Evolutionary conservation across 768 basidiomycete species (phyloP), one percentile per base, ranked within the genome.

Genomic region (Lactarius tabidus): DNA sequence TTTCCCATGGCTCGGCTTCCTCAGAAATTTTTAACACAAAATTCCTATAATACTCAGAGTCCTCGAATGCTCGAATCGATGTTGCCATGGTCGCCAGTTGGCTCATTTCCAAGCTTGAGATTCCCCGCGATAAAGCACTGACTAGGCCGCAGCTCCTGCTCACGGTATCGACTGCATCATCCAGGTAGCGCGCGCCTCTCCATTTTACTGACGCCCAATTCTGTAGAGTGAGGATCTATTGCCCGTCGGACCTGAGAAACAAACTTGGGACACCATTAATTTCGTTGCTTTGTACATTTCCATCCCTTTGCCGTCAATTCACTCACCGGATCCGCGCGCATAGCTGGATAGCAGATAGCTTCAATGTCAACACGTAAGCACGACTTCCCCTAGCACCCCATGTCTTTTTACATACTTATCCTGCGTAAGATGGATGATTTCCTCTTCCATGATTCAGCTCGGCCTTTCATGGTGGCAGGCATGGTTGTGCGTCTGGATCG

Each of bases 391-490:
- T 0, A 45, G 4, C 41, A 36, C 17, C 10, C 29, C 48, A 41
- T 43, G 39, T n/a, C 9, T 15, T 28, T 41, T 51, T 26, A 15
- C 26, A 48, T 56, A 8, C 38, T 43, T 36, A 59, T 18, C n/a
- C 10, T 5, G 29, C 52, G 64, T 60, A n/a, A 88, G 86, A 65
- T 89, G 86, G 88, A 87, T 87, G 87, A 89, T 90, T 65, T 87
- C 82, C 0, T 88, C 87, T 33, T 86, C 87, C 15, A 89, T 90
- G 88, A 81, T 87, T 36, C 83, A 87, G 66, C 75, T 85, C 33
- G 87, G 87, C 3, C 80, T 91, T 35, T 86, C 86, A 0, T 91
- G 89, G 89, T 92, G 89, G 89, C 88, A 91, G 73, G 86, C 91
- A 18, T 90, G 91, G 88, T 80, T 93, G 59, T 91, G 87, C 65